A percentile compares a stretch with the other conserved stretches of the same genome.
phyloP scores from a whole-genome alignment of 129 eudicot species.

The Heracleum sosnowskyi region DNA sequence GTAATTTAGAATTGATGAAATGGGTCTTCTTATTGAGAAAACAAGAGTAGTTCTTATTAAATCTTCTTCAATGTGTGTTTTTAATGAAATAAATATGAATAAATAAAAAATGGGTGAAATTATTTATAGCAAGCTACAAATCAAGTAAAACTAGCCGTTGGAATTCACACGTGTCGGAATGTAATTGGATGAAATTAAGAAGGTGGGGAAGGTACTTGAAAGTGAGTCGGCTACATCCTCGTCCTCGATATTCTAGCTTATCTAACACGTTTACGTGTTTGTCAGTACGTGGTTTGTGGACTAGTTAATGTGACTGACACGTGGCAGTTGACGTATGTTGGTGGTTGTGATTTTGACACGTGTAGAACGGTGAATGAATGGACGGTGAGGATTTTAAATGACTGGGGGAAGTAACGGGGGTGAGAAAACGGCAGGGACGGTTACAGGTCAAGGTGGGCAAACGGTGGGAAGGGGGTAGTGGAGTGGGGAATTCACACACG shows the following conservation, averaged over 20 bases:
- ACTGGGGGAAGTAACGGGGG: neutral
- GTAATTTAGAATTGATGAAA: neutral
- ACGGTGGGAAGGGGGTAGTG: neutral
- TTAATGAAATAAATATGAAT: neutral
- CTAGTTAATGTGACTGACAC: conserved; percentile 8
- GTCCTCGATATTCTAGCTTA: conserved; percentile 20
- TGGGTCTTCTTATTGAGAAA: neutral
- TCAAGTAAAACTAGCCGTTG: conserved; percentile 46
- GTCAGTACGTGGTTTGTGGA: neutral
- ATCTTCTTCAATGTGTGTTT: neutral
- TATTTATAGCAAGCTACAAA: neutral
- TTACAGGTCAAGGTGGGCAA: conserved; percentile 5
- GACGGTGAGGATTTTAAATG: neutral
- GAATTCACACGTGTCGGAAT: conserved; percentile 21
- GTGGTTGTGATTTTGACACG: conserved; percentile 10
- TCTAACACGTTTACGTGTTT: conserved; percentile 28
- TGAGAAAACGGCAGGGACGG: conserved; percentile 10
- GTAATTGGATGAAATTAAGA: conserved; percentile 1
- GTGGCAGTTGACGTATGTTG: neutral
- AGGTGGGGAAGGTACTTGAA: conserved; percentile 32
- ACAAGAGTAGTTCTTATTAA: neutral
- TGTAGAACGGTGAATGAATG: neutral
- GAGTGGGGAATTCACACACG: neutral
- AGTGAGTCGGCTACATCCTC: conserved; percentile 26
- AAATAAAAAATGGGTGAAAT: neutral